These are phyloP conservation scores for Alternaria metachromatica DNA, from an alignment of 2,329 filamentous ascomycete species.

Conservation along the genomic window DNA sequence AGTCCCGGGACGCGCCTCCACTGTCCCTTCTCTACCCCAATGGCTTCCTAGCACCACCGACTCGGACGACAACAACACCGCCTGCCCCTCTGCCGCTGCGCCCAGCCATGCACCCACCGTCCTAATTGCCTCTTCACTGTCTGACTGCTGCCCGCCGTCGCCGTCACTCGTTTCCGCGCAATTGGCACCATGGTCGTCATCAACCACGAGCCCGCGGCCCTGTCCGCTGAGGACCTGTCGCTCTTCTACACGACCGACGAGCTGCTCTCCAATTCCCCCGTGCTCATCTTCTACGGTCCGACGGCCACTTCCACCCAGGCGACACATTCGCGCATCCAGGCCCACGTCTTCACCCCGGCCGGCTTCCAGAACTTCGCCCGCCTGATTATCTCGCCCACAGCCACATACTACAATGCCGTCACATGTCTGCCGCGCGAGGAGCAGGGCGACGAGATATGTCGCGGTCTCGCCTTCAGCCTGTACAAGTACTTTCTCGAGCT, in stretches of 20 bases:
- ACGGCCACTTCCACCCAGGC: conserved; percentile 87
- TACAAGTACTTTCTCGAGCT: conserved; percentile 95
- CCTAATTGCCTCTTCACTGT: conserved; percentile 12
- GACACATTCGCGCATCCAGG: conserved; percentile 91
- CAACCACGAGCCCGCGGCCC: conserved; percentile 73
- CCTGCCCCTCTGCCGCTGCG: conserved; percentile 13
- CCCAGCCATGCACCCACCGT: conserved; percentile 31
- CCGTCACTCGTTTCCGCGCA: conserved; percentile 42
- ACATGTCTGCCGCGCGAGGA: conserved; percentile 89
- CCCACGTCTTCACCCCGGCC: conserved; percentile 88
- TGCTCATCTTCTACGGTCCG: conserved; percentile 90
- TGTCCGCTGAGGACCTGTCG: conserved; percentile 80
- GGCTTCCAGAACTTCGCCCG: conserved; percentile 90
- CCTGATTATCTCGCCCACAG: conserved; percentile 91
- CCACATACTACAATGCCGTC: conserved; percentile 88
- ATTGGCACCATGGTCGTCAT: conserved; percentile 77
- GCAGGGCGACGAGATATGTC: conserved; percentile 92
- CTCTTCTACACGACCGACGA: conserved; percentile 91
- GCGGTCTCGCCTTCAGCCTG: conserved; percentile 88
- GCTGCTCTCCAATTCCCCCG: conserved; percentile 77
- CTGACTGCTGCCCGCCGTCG: conserved; percentile 13
- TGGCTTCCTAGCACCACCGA: conserved; percentile 9
- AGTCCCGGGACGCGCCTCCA: conserved; percentile 17
- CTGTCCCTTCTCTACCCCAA: conserved; percentile 5
- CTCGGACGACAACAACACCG: conserved; percentile 5